Evolutionary conservation across 1,284 basidiomycete species (phyloP).

Genomic region (Fomitopsis betulina): DNA sequence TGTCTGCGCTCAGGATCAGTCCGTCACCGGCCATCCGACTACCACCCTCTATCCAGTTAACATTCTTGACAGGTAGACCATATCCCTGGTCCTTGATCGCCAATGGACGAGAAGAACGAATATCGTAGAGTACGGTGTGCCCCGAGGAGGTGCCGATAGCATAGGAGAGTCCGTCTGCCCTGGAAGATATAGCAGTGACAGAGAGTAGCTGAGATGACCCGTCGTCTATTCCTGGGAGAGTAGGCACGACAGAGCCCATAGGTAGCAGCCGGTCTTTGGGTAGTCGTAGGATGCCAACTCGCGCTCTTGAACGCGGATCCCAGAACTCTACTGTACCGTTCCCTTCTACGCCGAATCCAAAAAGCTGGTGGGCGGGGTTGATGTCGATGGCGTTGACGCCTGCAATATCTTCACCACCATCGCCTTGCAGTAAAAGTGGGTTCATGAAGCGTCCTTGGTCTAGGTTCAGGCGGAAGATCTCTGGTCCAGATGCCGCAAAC

Average conservation of each 20-base stretch:
- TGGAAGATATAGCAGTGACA: slow-evolving; percentile 82
- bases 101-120: slow-evolving; percentile 81
- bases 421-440: slow-evolving; percentile 62
- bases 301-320: slow-evolving; percentile 86
- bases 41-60: slow-evolving; percentile 89
- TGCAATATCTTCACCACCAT: slow-evolving; percentile 48
- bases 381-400: slow-evolving; percentile 94
- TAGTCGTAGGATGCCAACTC: slow-evolving; percentile 76
- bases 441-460: slow-evolving; percentile 93
- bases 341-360: slow-evolving; percentile 85
- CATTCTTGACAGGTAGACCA: slow-evolving; percentile 83
- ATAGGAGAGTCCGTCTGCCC: slow-evolving; percentile 87
- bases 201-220: slow-evolving; percentile 42
- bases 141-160: slow-evolving; percentile 94
- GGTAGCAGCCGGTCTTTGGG: slow-evolving; percentile 61
- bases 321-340: slow-evolving; percentile 91
- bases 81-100: slow-evolving; percentile 97
- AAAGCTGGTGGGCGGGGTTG: slow-evolving; percentile 90
- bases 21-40: slow-evolving; percentile 81
- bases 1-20: slow-evolving; percentile 85
- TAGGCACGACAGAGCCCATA: slow-evolving; percentile 31
- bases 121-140: slow-evolving; percentile 92
- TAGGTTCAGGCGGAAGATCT: slow-evolving; percentile 93
- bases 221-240: slow-evolving; percentile 42
- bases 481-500: slow-evolving; percentile 65